A percentile compares a stretch with the other conserved stretches of the same genome.
These are phyloP conservation scores for Carex sylvatica DNA, from an alignment of 202 grass and related monocot species.

Conservation along the genomic window DNA sequence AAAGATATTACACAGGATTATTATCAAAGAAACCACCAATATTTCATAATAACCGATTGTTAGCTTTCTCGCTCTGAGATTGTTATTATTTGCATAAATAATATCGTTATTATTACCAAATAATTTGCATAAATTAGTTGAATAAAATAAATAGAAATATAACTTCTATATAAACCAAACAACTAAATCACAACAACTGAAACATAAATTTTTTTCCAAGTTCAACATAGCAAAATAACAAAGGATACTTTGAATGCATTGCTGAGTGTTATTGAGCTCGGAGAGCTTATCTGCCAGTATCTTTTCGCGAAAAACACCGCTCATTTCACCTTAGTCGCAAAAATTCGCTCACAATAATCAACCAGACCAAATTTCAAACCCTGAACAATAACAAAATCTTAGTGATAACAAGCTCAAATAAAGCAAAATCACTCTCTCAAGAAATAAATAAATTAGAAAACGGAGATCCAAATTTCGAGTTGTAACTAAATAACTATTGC, in stretches of 20 bases:
- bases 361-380: slow-evolving; percentile 22
- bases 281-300: slow-evolving; percentile 90
- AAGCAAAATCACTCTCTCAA: neutral
- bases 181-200: slow-evolving; percentile 18
- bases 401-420: neutral
- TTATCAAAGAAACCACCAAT: no score
- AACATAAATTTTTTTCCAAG: slow-evolving; percentile 10
- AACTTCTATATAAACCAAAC: neutral
- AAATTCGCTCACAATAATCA: neutral
- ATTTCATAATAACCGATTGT: no score
- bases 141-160: neutral
- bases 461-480: neutral
- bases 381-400: slow-evolving; percentile 12
- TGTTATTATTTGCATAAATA: no score
- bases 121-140: neutral
- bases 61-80: no score
- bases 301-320: slow-evolving; percentile 78
- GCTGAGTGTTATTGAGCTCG: slow-evolving; percentile 97
- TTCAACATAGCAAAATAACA: slow-evolving; percentile 30
- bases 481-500: neutral
- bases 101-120: no score
- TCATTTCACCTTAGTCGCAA: slow-evolving; percentile 46
- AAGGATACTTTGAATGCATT: slow-evolving; percentile 99
- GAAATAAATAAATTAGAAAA: neutral
- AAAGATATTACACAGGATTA: no score